Evolutionary conservation across 495 filamentous ascomycete genomes (phyloP).

Genomic region (Lasiosphaeris hirsuta): DNA sequence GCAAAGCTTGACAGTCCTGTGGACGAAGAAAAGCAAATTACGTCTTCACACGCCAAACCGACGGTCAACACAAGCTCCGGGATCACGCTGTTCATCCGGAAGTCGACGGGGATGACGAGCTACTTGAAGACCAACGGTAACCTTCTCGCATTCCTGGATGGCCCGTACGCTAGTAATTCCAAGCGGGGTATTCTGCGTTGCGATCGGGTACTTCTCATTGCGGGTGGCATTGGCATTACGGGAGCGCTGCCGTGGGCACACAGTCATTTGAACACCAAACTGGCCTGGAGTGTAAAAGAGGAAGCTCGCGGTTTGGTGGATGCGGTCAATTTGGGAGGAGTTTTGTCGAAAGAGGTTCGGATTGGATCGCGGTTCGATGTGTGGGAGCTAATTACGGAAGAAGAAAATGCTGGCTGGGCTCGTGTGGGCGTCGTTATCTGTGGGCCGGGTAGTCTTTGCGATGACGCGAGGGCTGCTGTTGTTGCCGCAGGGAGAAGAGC

Average conservation of each 20-base stretch:
- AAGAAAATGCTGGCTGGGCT: slow-evolving; percentile 27
- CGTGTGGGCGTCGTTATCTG: slow-evolving; percentile 38
- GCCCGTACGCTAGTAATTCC: slow-evolving; percentile 22
- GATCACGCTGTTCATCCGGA: slow-evolving; percentile 31
- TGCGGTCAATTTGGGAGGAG: slow-evolving; percentile 26
- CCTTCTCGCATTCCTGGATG: slow-evolving; percentile 30
- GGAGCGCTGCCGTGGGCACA: slow-evolving; percentile 28
- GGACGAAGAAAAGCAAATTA: slow-evolving; percentile 11
- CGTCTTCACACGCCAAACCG: neutral
- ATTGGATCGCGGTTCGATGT: slow-evolving; percentile 35
- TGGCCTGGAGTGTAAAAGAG: slow-evolving; percentile 34
- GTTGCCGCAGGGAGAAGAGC: slow-evolving; percentile 8
- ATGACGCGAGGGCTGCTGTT: slow-evolving; percentile 20
- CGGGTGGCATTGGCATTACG: slow-evolving; percentile 44
- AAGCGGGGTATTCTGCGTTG: slow-evolving; percentile 14
- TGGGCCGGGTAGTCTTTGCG: slow-evolving; percentile 29
- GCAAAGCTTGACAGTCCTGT: neutral
- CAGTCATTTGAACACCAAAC: slow-evolving; percentile 35
- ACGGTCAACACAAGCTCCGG: slow-evolving; percentile 15
- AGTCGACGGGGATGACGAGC: slow-evolving; percentile 27
- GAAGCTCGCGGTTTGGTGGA: slow-evolving; percentile 16
- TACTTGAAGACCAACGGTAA: slow-evolving; percentile 13
- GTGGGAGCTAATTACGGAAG: slow-evolving; percentile 22
- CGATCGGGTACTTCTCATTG: slow-evolving; percentile 37
- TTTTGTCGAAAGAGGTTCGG: slow-evolving; percentile 29